A percentile compares a stretch with the other conserved stretches of the same genome.
These are phyloP conservation scores for Pseudopithomyces maydicus DNA, from an alignment of 2,329 filamentous ascomycete genomes.

Conservation along the genomic window DNA sequence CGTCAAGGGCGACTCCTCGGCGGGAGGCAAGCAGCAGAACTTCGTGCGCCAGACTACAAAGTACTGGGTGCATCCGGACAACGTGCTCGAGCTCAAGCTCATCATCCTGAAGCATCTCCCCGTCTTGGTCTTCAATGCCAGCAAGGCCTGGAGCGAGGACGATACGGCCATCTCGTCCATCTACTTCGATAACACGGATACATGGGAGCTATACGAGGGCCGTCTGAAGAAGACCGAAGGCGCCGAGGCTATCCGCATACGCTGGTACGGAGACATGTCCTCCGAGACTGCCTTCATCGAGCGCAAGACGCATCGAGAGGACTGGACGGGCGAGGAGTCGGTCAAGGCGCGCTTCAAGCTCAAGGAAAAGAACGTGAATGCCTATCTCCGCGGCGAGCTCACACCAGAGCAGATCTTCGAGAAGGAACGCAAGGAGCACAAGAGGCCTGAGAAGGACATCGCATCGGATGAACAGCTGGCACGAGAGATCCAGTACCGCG, in stretches of 20 bases:
- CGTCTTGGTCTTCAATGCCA: conserved; percentile 95
- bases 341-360: conserved; percentile 95
- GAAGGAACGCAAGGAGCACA: conserved; percentile 92
- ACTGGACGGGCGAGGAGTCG: conserved; percentile 99
- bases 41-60: conserved; percentile 98
- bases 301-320: conserved; percentile 96
- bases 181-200: conserved; percentile 95
- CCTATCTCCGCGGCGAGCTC: conserved; percentile 82
- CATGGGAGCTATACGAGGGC: conserved; percentile 91
- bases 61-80: conserved; percentile 99
- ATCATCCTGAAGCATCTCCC: conserved; percentile 97
- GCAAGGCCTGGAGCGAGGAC: conserved; percentile 89
- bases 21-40: conserved; percentile 89
- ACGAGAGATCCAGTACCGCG: conserved; percentile 89
- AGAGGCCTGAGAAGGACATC: conserved; percentile 91
- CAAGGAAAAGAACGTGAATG: conserved; percentile 97
- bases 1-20: conserved; percentile 86
- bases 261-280: conserved; percentile 98
- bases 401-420: conserved; percentile 91
- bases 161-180: conserved; percentile 98
- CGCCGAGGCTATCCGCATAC: conserved; percentile 91
- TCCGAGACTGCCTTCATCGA: conserved; percentile 95
- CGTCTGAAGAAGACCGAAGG: conserved; percentile 97
- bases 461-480: conserved; percentile 88
- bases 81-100: conserved; percentile 96